phyloP scores from a whole-genome alignment of 768 basidiomycete genomes.

The Calocera viscosa region DNA sequence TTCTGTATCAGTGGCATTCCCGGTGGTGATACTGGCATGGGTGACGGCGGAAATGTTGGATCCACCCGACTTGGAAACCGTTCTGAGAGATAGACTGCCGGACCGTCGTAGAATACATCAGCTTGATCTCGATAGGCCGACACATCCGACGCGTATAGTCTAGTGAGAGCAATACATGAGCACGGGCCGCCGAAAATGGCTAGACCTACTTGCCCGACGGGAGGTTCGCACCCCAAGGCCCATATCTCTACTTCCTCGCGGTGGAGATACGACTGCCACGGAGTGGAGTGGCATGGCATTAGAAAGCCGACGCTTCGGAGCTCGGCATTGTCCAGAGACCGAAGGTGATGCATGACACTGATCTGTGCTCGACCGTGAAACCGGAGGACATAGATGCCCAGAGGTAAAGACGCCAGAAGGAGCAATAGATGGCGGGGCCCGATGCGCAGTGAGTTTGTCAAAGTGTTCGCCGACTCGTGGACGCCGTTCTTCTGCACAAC shows the following conservation, averaged over 20 bases:
- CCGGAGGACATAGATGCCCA: constrained; percentile 54
- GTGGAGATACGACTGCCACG: constrained; percentile 82
- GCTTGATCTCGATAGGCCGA: constrained; percentile 66
- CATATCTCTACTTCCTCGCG: constrained; percentile 57
- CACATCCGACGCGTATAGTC: constrained; percentile 23
- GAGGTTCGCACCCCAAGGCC: constrained; percentile 89
- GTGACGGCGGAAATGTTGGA: constrained; percentile 50
- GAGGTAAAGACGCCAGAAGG: constrained; percentile 45
- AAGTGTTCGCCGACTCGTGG: constrained; percentile 7
- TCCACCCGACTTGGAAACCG: constrained; percentile 59
- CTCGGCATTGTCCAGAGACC: constrained; percentile 38
- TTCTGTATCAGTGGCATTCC: constrained; percentile 20
- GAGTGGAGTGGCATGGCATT: constrained; percentile 96
- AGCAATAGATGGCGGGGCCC: constrained; percentile 30
- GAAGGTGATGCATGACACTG: constrained; percentile 56
- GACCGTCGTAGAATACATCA: constrained; percentile 64
- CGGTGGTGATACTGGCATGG: constrained; percentile 35
- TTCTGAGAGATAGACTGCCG: constrained; percentile 46
- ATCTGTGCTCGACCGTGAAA: constrained; percentile 75
- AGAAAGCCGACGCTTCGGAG: constrained; percentile 57
- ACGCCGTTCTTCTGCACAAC: not conserved
- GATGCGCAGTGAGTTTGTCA: constrained; percentile 24
- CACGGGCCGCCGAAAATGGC: not conserved
- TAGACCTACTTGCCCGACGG: constrained; percentile 49
- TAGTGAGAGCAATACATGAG: not conserved